Evolutionary conservation across 768 basidiomycete species (phyloP).

Genomic region (Kwoniella botswanensis): DNA sequence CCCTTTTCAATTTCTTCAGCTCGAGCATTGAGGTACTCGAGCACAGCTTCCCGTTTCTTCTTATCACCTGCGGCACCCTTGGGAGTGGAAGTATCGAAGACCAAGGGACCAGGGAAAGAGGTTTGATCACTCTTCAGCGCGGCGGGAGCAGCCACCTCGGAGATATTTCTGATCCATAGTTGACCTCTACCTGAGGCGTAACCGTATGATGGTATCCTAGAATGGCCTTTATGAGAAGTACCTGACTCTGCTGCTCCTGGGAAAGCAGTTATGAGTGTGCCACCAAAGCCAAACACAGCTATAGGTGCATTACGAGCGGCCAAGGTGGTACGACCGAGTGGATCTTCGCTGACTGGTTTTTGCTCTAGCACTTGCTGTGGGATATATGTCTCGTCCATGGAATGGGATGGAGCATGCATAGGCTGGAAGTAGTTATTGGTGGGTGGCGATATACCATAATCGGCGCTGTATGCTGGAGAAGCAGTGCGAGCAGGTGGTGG

Average conservation of each 20-base stretch:
- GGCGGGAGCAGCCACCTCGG: constrained; percentile 72
- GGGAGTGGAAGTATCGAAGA: constrained; percentile 73
- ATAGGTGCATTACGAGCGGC: constrained; percentile 66
- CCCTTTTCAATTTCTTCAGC: constrained; percentile 78
- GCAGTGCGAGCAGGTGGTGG: constrained; percentile 8
- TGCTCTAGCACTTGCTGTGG: constrained; percentile 52
- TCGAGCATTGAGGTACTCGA: constrained; percentile 76
- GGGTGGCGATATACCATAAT: constrained; percentile 40
- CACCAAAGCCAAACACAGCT: constrained; percentile 91
- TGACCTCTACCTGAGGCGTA: constrained; percentile 49
- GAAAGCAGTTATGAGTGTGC: constrained; percentile 86
- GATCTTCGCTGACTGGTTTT: constrained; percentile 48
- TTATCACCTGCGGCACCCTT: constrained; percentile 68
- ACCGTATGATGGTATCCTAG: constrained; percentile 45
- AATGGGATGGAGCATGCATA: constrained; percentile 23
- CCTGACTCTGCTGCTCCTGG: constrained; percentile 72
- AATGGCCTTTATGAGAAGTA: constrained; percentile 66
- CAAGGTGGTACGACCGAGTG: constrained; percentile 40
- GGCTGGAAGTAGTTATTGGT: constrained; percentile 44
- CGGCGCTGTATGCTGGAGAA: constrained; percentile 24
- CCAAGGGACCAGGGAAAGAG: constrained; percentile 84
- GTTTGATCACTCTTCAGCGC: constrained; percentile 60
- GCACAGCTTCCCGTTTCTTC: constrained; percentile 78
- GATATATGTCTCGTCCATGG: constrained; percentile 40
- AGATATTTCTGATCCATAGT: constrained; percentile 71